Evolutionary conservation across 768 basidiomycete species (phyloP), one percentile per base, ranked within the genome.

Genomic region (Holtermannia corniformis): DNA sequence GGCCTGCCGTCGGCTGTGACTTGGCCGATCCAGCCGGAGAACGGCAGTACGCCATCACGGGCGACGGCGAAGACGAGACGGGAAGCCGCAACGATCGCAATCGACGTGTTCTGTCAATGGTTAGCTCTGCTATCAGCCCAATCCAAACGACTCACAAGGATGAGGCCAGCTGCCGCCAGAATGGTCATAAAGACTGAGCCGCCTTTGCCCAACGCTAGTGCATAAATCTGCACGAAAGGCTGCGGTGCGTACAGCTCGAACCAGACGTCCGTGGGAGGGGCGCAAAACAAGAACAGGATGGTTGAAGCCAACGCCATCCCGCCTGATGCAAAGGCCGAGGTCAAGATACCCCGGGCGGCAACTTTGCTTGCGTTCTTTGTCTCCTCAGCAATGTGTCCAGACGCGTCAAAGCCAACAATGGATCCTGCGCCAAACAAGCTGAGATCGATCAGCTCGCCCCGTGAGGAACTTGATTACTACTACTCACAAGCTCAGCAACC

Each of bases 1-100:
- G 90, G 90, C 62, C 91, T 86, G 1, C 86, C 84, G 14, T 78
- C 72, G 0, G 71, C 57, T 46, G 85, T 82, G 41, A 92, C 85
- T 55, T 77, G 73, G 42, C 86, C 82, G 49, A 95, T 85, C 90
- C 89, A 93, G 12, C 74, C 55, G 0, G 86, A 89, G 44, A 86
- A 68, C 0, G 91, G 90, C 11, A 95, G 76, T 0, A 92, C 87
- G 24, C 90, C 90, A 61, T 95, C 91, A 49, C 91, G 83, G n/a
- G 90, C 90, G 43, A 95, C 85, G 7, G 90, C 91, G 64, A 86
- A 95, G 40, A 95, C 79, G 23, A 95, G 78, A 3, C 90, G 81
- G 12, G 88, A 91, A 12, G 88, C 81, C 1, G 91, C 90, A 19
- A 92, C 87, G 52, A 93, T 82, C 16, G 86, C 81, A 42, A 92